A percentile compares a stretch with the other conserved stretches of the same genome.
Evolutionary conservation across 2,329 filamentous ascomycete genomes (phyloP).

Genomic region (Xylaria sp.): DNA sequence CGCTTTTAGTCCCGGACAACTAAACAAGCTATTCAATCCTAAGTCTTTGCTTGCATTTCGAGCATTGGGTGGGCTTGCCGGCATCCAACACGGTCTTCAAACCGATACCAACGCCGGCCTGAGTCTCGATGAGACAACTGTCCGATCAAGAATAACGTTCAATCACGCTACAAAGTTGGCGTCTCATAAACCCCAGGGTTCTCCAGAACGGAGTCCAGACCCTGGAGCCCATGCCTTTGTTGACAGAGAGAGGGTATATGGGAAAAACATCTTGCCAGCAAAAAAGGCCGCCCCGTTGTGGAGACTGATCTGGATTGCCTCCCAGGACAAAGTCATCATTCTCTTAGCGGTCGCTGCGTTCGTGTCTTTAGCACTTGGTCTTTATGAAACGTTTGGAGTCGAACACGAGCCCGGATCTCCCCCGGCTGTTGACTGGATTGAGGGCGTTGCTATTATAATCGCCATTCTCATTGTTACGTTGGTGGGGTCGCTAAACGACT

Average conservation of each 20-base stretch:
- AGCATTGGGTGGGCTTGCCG: conserved; percentile 74
- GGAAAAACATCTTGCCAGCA: conserved; percentile 67
- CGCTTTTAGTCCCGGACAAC: conserved; percentile 76
- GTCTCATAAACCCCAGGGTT: conserved; percentile 38
- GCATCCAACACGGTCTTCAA: conserved; percentile 75
- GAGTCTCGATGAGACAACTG: conserved; percentile 71
- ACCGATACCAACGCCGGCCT: conserved; percentile 71
- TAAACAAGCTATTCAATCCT: conserved; percentile 79
- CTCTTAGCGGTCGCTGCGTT: conserved; percentile 74
- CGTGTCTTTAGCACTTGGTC: conserved; percentile 73
- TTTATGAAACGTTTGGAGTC: conserved; percentile 71
- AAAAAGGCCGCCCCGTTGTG: conserved; percentile 69
- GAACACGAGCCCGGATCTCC: conserved; percentile 54
- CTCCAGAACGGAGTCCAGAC: conserved; percentile 29
- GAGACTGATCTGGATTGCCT: conserved; percentile 72
- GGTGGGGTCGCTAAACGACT: conserved; percentile 69
- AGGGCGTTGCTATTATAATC: conserved; percentile 69
- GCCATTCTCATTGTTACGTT: conserved; percentile 70
- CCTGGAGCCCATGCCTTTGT: conserved; percentile 46
- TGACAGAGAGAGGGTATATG: conserved; percentile 69
- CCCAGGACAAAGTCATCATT: conserved; percentile 79
- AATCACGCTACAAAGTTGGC: conserved; percentile 45
- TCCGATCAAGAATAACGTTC: conserved; percentile 45
- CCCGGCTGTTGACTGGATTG: conserved; percentile 66
- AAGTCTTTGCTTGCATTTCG: conserved; percentile 77